Conservation (phyloP, 768 basidiomycete genomes). For the Hericium erinaceus region DNA sequence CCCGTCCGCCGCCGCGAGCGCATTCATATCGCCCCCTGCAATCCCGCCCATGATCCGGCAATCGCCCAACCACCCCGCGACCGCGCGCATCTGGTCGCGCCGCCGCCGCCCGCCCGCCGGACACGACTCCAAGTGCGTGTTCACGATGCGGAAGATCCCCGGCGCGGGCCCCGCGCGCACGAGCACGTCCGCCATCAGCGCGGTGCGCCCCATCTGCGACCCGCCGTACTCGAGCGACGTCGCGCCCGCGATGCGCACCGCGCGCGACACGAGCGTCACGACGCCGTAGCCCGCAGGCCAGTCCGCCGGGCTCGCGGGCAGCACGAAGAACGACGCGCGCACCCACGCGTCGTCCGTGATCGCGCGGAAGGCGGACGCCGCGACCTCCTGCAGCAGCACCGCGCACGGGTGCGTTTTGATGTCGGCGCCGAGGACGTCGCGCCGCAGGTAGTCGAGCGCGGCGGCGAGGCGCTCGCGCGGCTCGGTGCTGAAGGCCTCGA, state of each 20-base stretch:
- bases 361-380: conserved; percentile 30
- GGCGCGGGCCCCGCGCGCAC: conserved; percentile 22
- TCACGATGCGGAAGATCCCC: conserved; percentile 47
- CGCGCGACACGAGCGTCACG: conserved; percentile 58
- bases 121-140: conserved; percentile 70
- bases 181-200: conserved; percentile 43
- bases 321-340: conserved; percentile 45
- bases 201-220: conserved; percentile 44
- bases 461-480: conserved; percentile 35
- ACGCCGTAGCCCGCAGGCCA: conserved; percentile 60
- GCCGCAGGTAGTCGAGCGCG: conserved; percentile 46
- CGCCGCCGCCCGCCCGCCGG: conserved; percentile 28
- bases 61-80: conserved; percentile 41
- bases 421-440: conserved; percentile 36
- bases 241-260: conserved; percentile 38
- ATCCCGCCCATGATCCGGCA: conserved; percentile 44
- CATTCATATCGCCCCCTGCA: conserved; percentile 68
- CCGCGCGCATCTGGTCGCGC: conserved; percentile 42
- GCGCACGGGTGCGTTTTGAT: conserved; percentile 45
- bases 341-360: conserved; percentile 58
- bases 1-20: conserved; percentile 39
- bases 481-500: conserved; percentile 37
- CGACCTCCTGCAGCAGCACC: conserved; percentile 66
- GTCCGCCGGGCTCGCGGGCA: conserved; percentile 41
- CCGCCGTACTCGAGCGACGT: conserved; percentile 43